Evolutionary conservation across 2,329 filamentous ascomycete species (phyloP), one percentile per base, ranked within the genome.

Genomic region (Ambrosiella xylebori): DNA sequence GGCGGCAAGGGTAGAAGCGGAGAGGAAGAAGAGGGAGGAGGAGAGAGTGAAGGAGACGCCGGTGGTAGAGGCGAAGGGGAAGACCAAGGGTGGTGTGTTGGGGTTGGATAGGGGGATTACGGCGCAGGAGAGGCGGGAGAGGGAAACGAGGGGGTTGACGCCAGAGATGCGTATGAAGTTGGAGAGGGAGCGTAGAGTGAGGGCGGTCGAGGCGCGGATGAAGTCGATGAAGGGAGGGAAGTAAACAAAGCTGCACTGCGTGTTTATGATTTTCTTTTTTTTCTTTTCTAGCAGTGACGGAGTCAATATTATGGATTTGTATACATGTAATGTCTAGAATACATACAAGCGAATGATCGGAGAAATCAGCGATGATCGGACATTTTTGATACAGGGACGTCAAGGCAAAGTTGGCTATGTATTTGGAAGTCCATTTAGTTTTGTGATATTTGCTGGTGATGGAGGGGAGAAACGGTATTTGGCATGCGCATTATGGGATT

Each of bases 191-290:
- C 76, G 89, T 64, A 84, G 91, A 66, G 93, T 93, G 3, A 81
- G 91, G 65, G 93, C 93, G 7, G 91, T 90, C 0, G 93, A 97
- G 71, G 90, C 91, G 72, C 81, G 91, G 66, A 76, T 96, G 61
- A 82, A 78, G 38, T 38, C 37, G 15, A 54, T 54, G 52, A 50
- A 41, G 40, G 41, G 41, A 39, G 44, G 44, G 44, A 17, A n/a
- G 40, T 47, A 15, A 11, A 8, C 37, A 27, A 2, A 49, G 17
- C 8, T 47, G 19, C 27, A 12, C 8, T 55, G 15, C 27, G 17
- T 35, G 50, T 1, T 6, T 38, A 15, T 13, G 8, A 19, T 13
- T 13, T 15, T 15, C n/a, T 47, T 13, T 47, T 47, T 27, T 27
- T 27, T 3, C 27, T 27, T 27, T 27, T 27, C 5, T 27, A 27